phyloP scores from a whole-genome alignment of 805 yeast genomes.

The Lachancea dasiensis region DNA sequence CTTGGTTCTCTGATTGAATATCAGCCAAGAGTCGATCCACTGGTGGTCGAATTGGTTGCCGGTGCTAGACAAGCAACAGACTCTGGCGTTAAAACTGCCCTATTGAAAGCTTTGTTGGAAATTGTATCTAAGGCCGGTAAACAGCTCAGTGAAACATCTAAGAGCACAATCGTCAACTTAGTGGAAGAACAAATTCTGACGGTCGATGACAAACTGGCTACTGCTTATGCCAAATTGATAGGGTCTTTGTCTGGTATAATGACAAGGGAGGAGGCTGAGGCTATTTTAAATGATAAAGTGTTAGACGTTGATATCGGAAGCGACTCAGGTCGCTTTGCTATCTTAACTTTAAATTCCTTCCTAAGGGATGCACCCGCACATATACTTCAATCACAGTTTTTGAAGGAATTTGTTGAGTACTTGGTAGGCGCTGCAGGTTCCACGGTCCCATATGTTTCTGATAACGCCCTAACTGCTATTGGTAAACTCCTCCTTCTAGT shows the following conservation, averaged over 20 bases:
- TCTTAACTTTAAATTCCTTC: conserved; percentile 72
- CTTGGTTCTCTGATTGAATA: conserved; percentile 80
- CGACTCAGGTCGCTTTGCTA: conserved; percentile 52
- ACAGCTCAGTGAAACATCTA: conserved; percentile 69
- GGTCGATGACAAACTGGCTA: conserved; percentile 55
- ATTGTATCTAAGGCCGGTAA: conserved; percentile 75
- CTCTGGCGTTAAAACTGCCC: conserved; percentile 72
- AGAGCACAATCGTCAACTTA: conserved; percentile 58
- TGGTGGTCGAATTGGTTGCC: conserved; percentile 73
- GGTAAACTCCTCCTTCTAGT: conserved; percentile 68
- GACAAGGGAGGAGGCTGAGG: conserved; percentile 55
- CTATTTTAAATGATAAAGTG: conserved; percentile 55
- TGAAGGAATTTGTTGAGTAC: conserved; percentile 44
- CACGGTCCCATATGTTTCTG: conserved; percentile 49
- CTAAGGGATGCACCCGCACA: conserved; percentile 69
- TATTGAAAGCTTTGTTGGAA: conserved; percentile 78
- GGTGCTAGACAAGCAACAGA: conserved; percentile 66
- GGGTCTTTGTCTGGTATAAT: conserved; percentile 71
- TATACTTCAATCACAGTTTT: conserved; percentile 47
- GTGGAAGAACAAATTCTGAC: conserved; percentile 63
- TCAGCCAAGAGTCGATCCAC: conserved; percentile 92
- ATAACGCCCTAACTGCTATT: conserved; percentile 69
- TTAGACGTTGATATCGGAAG: conserved; percentile 40
- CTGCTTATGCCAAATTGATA: conserved; percentile 70
- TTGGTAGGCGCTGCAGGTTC: conserved; percentile 41